Percentiles rank a stretch among this genome's conserved stretches.
These are phyloP conservation scores for Cyberlindnera suaveolens DNA, from an alignment of 805 yeast genomes.

Conservation along the genomic window DNA sequence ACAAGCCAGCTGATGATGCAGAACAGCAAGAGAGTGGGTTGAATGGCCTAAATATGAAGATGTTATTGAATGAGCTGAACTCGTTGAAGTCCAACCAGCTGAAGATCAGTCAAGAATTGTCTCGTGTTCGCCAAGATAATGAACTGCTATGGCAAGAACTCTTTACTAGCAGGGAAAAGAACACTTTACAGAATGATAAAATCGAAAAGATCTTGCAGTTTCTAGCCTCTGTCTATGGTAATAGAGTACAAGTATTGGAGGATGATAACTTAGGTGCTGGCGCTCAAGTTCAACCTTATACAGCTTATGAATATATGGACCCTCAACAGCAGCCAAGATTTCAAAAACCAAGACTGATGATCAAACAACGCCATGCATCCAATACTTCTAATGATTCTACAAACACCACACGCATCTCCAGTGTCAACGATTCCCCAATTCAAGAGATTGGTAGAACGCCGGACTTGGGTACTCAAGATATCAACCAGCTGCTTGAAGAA, in stretches of 20 bases:
- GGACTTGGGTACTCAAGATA: not conserved
- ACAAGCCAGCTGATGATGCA: conserved; percentile 35
- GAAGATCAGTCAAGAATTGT: conserved; percentile 76
- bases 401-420: conserved; percentile 1
- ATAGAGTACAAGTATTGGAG: conserved; percentile 19
- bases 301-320: not conserved
- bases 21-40: conserved; percentile 2
- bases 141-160: conserved; percentile 90
- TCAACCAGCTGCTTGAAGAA: conserved; percentile 1
- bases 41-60: conserved; percentile 7
- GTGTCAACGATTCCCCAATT: conserved; percentile 14
- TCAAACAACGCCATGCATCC: conserved; percentile 16
- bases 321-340: conserved; percentile 5
- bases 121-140: conserved; percentile 80
- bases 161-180: conserved; percentile 74
- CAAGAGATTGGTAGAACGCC: conserved; percentile 21
- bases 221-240: conserved; percentile 60
- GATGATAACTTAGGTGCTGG: conserved; percentile 5
- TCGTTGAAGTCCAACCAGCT: conserved; percentile 70
- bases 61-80: conserved; percentile 38
- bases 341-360: conserved; percentile 18
- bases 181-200: conserved; percentile 80
- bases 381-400: conserved; percentile 2
- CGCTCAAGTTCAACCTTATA: not conserved
- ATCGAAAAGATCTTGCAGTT: conserved; percentile 83